phyloP scores from a whole-genome alignment of 2,329 filamentous ascomycete species.

The Falciphora oryzae region DNA sequence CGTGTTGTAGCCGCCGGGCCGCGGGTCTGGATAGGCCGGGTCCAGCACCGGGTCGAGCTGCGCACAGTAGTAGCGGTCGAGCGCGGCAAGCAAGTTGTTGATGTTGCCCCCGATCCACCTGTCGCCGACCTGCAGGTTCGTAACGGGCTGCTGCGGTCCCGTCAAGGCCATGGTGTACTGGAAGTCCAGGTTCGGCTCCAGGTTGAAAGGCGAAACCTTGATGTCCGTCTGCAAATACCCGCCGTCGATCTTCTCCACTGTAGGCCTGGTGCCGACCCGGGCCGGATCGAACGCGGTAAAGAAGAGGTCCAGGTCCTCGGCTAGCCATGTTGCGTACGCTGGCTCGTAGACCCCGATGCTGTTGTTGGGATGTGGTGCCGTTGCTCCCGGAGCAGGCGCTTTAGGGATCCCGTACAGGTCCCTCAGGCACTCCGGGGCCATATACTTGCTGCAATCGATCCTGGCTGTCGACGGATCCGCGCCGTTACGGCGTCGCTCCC shows the following conservation, averaged over 20 bases:
- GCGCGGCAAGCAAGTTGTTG: conserved; percentile 44
- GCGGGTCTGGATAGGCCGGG: conserved; percentile 41
- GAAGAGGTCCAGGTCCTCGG: conserved; percentile 42
- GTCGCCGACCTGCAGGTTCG: conserved; percentile 20
- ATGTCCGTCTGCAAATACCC: conserved; percentile 34
- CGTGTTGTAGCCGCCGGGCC: conserved; percentile 29
- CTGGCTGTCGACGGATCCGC: neutral
- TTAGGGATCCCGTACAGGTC: neutral
- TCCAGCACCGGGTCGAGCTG: conserved; percentile 41
- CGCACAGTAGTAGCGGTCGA: conserved; percentile 43
- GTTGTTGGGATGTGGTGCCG: conserved; percentile 31
- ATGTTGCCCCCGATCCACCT: conserved; percentile 26
- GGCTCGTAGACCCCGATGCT: conserved; percentile 48
- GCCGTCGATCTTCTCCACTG: conserved; percentile 40
- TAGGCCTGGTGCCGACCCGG: conserved; percentile 38
- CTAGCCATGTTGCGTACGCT: conserved; percentile 43
- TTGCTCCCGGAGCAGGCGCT: too few relatives aligned
- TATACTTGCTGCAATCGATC: neutral
- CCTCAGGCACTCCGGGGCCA: conserved; percentile 1
- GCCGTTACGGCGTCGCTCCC: neutral
- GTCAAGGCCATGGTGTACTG: conserved; percentile 32
- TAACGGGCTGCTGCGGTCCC: conserved; percentile 37
- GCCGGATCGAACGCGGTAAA: conserved; percentile 37
- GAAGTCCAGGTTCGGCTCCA: conserved; percentile 36
- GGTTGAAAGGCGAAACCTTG: conserved; percentile 6